These are phyloP conservation scores for Trichoderma atrobrunneum DNA, from an alignment of 2,329 filamentous ascomycete species.

Conservation along the genomic window DNA sequence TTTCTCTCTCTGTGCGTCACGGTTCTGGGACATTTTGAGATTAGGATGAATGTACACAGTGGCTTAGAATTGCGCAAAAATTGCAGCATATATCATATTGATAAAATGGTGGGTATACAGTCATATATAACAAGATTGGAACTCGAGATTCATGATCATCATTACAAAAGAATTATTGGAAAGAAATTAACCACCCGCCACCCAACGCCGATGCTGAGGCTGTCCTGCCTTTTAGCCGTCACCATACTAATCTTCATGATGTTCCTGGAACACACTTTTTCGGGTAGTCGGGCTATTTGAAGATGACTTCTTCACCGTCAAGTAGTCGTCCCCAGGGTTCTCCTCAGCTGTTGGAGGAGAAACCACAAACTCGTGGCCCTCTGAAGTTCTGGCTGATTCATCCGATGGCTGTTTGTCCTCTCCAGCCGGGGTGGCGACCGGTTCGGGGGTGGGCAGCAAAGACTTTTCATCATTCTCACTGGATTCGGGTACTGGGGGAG, in stretches of 20 bases:
- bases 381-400: not conserved
- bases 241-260: conserved; percentile 38
- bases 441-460: not conserved
- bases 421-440: not conserved
- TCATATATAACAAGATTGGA: conserved; percentile 1
- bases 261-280: conserved; percentile 43
- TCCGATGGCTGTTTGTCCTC: not conserved
- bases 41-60: not conserved
- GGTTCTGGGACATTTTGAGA: not conserved
- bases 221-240: not conserved
- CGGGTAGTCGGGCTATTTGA: conserved; percentile 26
- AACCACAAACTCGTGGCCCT: conserved; percentile 18
- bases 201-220: conserved; percentile 23
- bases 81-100: not conserved
- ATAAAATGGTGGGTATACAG: conserved; percentile 1
- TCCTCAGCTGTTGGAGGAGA: conserved; percentile 33
- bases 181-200: not conserved
- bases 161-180: not conserved
- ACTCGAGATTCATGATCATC: not conserved
- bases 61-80: not conserved
- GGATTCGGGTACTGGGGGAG: conserved; percentile 5
- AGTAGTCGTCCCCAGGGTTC: conserved; percentile 28
- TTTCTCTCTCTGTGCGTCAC: not conserved
- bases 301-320: conserved; percentile 27
- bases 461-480: conserved; percentile 7